These are phyloP conservation scores for Withania somnifera DNA, from an alignment of 305 asterid genomes.

Conservation along the genomic window DNA sequence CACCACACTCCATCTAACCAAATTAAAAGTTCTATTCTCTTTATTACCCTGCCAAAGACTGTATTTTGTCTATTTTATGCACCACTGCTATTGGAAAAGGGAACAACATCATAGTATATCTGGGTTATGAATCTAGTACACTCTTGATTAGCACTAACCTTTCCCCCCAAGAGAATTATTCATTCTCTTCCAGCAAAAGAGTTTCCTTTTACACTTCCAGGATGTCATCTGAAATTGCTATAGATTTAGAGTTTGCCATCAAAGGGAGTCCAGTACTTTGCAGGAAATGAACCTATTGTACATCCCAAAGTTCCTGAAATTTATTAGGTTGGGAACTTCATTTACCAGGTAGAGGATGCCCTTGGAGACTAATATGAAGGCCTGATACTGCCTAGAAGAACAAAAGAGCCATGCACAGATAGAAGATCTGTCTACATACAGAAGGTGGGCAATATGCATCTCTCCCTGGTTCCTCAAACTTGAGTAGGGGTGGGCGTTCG, in stretches of 20 bases:
- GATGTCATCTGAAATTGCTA: neutral
- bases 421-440: neutral
- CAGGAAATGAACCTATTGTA: neutral
- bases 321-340: too few species aligned
- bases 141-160: neutral
- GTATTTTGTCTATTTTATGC: neutral
- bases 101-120: neutral
- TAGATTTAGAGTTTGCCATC: too few species aligned
- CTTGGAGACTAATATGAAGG: neutral
- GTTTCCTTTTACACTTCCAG: neutral
- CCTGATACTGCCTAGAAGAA: neutral
- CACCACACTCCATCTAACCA: neutral
- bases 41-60: neutral
- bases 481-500: too few species aligned
- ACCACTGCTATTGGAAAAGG: neutral
- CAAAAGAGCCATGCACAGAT: neutral
- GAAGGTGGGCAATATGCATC: neutral
- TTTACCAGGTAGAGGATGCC: too few species aligned
- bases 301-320: neutral
- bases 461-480: neutral
- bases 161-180: neutral
- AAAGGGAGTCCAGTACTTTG: neutral
- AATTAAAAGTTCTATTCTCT: neutral
- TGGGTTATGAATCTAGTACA: neutral
- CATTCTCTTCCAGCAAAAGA: neutral